These are phyloP conservation scores for Gloeopeniophorella convolvens DNA, from an alignment of 768 basidiomycete genomes.

Conservation along the genomic window DNA sequence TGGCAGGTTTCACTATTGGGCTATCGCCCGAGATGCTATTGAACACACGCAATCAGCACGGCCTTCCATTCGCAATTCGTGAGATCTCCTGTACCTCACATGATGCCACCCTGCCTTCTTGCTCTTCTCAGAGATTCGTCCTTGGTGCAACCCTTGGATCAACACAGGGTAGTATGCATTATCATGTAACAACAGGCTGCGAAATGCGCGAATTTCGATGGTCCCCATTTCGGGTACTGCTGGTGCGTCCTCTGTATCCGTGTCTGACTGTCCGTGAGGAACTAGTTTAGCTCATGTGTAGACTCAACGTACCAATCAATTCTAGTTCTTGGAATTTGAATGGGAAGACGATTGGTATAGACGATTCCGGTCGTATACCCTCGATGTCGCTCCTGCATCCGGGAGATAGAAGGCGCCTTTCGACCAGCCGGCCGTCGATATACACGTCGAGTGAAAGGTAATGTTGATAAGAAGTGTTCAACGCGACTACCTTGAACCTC, in stretches of 20 bases:
- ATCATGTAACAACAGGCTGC: not conserved
- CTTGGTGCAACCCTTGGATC: not conserved
- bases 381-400: not conserved
- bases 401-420: not conserved
- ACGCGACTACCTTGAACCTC: conserved; percentile 6
- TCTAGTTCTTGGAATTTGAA: conserved; percentile 12
- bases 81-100: conserved; percentile 5
- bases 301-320: conserved; percentile 6
- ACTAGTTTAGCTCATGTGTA: no score
- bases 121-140: conserved; percentile 12
- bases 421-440: conserved; percentile 2
- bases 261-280: not conserved
- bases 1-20: no score
- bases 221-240: conserved; percentile 7
- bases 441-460: not conserved
- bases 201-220: conserved; percentile 10
- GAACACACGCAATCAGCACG: no score
- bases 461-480: not conserved
- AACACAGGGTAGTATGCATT: no score
- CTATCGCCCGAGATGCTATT: no score
- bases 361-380: no score
- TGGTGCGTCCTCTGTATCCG: conserved; percentile 8
- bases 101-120: conserved; percentile 18
- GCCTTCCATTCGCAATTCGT: no score
- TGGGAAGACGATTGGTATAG: conserved; percentile 4